A percentile compares a stretch with the other conserved stretches of the same genome.
Conservation (phyloP, 495 filamentous ascomycete species). For the Pseudevernia furfuracea region DNA sequence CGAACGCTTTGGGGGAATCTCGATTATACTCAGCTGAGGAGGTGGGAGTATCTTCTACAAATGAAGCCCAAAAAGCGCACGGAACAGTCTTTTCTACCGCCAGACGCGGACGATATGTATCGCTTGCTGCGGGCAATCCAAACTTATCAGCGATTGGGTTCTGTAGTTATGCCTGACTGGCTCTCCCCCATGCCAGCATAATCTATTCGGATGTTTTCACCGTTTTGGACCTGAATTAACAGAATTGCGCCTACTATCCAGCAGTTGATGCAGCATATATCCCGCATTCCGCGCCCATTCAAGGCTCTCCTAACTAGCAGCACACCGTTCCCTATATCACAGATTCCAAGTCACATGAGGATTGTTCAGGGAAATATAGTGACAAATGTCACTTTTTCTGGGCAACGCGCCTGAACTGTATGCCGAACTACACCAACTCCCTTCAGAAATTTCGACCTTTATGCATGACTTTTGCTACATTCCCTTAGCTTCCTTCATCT, state of each 20-base stretch:
- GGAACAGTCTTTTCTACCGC: slow-evolving; percentile 6
- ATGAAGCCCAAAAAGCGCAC: background rate
- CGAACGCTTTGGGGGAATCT: background rate
- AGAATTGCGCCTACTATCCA: background rate
- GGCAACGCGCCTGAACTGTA: too few relatives aligned
- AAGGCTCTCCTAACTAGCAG: background rate
- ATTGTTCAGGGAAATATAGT: too few relatives aligned
- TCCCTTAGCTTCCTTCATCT: too few relatives aligned
- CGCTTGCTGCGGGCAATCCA: slow-evolving; percentile 12
- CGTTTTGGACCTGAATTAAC: background rate
- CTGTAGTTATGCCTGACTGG: background rate
- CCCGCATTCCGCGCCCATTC: background rate
- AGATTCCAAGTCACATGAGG: too few relatives aligned
- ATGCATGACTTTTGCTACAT: too few relatives aligned
- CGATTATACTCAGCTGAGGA: slow-evolving; percentile 2
- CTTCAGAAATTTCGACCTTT: too few relatives aligned
- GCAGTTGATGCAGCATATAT: background rate
- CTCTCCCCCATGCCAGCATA: slow-evolving; percentile 8
- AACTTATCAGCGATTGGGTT: slow-evolving; percentile 7
- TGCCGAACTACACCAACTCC: too few relatives aligned
- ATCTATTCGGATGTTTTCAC: background rate
- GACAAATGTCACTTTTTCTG: too few relatives aligned
- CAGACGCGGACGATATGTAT: slow-evolving; percentile 20
- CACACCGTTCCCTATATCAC: too few relatives aligned
- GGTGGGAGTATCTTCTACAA: slow-evolving; percentile 3